Evolutionary conservation across 106 monocot species (phyloP).

Genomic region (Acorus calamus): DNA sequence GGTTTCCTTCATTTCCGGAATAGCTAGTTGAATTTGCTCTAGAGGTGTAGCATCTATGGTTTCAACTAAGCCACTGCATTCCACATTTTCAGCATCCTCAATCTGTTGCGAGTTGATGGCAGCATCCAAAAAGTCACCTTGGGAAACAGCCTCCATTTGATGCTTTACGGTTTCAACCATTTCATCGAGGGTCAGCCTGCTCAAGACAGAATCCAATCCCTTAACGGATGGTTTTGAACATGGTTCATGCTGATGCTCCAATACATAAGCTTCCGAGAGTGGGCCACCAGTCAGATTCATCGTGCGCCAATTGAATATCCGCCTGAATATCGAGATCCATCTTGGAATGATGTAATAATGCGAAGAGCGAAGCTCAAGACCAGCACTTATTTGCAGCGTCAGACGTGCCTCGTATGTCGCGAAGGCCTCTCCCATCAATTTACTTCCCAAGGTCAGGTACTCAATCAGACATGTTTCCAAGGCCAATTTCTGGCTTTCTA

Average conservation of each 20-base stretch:
- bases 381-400: constrained; percentile 50
- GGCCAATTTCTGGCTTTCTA: constrained; percentile 32
- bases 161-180: constrained; percentile 31
- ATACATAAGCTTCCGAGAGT: constrained; percentile 33
- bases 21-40: neutral
- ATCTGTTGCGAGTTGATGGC: no score
- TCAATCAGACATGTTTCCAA: constrained; percentile 39
- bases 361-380: constrained; percentile 37
- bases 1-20: neutral
- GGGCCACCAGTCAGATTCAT: constrained; percentile 19
- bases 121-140: neutral
- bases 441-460: constrained; percentile 29
- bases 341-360: constrained; percentile 39
- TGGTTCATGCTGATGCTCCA: constrained; percentile 9
- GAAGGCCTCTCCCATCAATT: constrained; percentile 22
- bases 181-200: constrained; percentile 39
- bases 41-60: neutral
- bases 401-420: constrained; percentile 42
- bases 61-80: no score
- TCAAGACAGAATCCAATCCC: constrained; percentile 9
- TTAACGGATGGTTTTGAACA: neutral
- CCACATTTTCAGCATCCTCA: no score
- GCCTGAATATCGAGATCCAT: constrained; percentile 60
- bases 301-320: constrained; percentile 70
- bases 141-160: neutral